Conservation (phyloP, 352 stramenopile genomes). For the Phytophthora uliginosa region DNA sequence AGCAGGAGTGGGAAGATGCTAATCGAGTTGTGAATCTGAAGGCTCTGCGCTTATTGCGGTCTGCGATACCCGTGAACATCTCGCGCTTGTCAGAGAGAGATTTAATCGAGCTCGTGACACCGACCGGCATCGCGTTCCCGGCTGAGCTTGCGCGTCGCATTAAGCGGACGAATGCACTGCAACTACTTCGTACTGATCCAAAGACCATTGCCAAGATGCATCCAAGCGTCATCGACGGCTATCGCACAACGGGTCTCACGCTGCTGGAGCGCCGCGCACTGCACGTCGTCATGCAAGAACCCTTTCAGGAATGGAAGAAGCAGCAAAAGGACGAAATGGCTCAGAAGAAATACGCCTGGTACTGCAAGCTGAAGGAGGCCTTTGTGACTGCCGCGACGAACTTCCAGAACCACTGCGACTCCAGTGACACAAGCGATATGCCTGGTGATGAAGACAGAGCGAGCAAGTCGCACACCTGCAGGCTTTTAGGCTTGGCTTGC, state of each 20-base stretch:
- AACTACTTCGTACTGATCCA: conserved; percentile 81
- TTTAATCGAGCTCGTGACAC: conserved; percentile 60
- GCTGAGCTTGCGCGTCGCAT: conserved; percentile 81
- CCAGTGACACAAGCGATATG: not conserved
- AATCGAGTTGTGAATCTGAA: conserved; percentile 61
- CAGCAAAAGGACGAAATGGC: conserved; percentile 87
- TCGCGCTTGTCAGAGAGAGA: conserved; percentile 82
- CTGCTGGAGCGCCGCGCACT: conserved; percentile 90
- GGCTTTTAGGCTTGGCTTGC: conserved; percentile 56
- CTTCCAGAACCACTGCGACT: conserved; percentile 41
- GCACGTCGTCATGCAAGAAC: conserved; percentile 71
- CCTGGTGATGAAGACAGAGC: not conserved
- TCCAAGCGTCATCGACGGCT: conserved; percentile 76
- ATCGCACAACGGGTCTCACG: conserved; percentile 71
- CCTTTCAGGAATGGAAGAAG: conserved; percentile 76
- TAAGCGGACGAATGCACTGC: conserved; percentile 92
- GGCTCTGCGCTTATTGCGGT: conserved; percentile 68
- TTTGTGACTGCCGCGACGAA: conserved; percentile 49
- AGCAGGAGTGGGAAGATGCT: conserved; percentile 80
- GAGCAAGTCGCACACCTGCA: conserved; percentile 37
- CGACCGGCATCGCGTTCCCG: conserved; percentile 72
- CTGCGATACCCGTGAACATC: conserved; percentile 87
- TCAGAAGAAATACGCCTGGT: conserved; percentile 86
- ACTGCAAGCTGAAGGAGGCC: conserved; percentile 79
- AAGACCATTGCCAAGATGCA: conserved; percentile 87